A percentile compares a stretch with the other conserved stretches of the same genome.
Evolutionary conservation across 2,329 filamentous ascomycete species (phyloP).

Genomic region (Aspergillus melleus): DNA sequence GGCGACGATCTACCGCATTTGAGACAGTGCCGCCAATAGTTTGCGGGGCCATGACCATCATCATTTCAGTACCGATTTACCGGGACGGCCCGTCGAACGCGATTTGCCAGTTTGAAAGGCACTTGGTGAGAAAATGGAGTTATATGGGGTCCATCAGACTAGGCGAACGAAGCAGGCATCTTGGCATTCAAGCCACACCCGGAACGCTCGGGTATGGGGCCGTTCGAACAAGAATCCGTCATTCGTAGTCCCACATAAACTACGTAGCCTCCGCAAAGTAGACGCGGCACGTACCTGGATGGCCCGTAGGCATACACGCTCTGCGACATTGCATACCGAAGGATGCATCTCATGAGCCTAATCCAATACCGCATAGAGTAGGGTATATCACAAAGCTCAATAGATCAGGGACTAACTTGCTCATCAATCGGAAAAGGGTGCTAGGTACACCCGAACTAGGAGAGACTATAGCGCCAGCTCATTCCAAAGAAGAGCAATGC

Average conservation of each 20-base stretch:
- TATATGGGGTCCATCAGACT: background rate
- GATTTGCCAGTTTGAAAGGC: background rate
- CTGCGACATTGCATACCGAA: background rate
- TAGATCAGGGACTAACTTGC: background rate
- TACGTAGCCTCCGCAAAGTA: background rate
- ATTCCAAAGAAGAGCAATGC: background rate
- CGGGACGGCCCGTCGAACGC: background rate
- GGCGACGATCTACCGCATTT: background rate
- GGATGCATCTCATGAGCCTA: background rate
- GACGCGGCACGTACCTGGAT: background rate
- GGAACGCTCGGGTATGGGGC: background rate
- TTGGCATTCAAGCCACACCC: too few species aligned
- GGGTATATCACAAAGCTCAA: background rate
- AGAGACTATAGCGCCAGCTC: background rate
- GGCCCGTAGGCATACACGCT: background rate
- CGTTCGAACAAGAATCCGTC: background rate
- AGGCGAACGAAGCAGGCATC: too few species aligned
- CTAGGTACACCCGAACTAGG: background rate
- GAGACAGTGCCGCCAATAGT: background rate
- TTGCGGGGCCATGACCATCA: background rate
- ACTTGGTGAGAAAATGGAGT: background rate
- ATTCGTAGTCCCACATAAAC: background rate
- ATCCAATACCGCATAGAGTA: background rate
- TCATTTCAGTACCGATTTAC: background rate
- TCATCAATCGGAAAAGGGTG: background rate